Percentiles rank a stretch among this genome's conserved stretches.
These are phyloP conservation scores for Eutrema heterophyllum DNA, from an alignment of 345 rosid genomes.

Conservation along the genomic window DNA sequence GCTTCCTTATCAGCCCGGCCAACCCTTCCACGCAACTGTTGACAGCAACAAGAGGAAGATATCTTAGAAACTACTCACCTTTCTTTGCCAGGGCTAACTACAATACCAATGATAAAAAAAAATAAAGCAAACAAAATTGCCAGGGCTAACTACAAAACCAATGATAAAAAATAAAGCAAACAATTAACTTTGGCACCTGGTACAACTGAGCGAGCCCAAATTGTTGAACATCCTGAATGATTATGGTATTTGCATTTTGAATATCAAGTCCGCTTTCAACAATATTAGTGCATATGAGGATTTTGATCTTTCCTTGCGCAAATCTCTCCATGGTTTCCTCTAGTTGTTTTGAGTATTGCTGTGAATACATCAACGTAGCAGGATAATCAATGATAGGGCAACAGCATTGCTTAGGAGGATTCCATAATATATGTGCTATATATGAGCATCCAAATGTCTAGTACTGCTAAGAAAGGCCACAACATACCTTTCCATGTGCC, in stretches of 20 bases:
- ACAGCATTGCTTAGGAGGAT: constrained; percentile 15
- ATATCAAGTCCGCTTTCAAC: constrained; percentile 98
- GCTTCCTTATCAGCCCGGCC: constrained; percentile 98
- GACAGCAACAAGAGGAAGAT: constrained; percentile 22
- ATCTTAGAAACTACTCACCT: constrained; percentile 24
- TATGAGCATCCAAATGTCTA: constrained; percentile 16
- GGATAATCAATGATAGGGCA: no score
- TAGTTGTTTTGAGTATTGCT: constrained; percentile 90
- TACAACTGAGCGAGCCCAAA: constrained; percentile 95
- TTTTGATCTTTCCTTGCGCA: constrained; percentile 68
- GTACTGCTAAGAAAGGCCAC: constrained; percentile 9
- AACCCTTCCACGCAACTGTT: constrained; percentile 97
- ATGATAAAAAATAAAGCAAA: constrained; percentile 7
- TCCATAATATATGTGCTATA: not conserved
- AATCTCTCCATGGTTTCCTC: constrained; percentile 96
- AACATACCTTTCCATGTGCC: constrained; percentile 88
- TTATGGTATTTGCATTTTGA: constrained; percentile 91
- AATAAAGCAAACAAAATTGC: no score
- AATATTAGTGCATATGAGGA: constrained; percentile 86
- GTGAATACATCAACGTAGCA: no score
- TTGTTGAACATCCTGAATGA: constrained; percentile 92
- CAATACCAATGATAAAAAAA: not conserved
- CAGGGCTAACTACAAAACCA: not conserved
- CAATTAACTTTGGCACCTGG: constrained; percentile 51
- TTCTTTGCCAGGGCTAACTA: constrained; percentile 1